phyloP scores from a whole-genome alignment of 768 basidiomycete species.

The Dentipellis fragilis region DNA sequence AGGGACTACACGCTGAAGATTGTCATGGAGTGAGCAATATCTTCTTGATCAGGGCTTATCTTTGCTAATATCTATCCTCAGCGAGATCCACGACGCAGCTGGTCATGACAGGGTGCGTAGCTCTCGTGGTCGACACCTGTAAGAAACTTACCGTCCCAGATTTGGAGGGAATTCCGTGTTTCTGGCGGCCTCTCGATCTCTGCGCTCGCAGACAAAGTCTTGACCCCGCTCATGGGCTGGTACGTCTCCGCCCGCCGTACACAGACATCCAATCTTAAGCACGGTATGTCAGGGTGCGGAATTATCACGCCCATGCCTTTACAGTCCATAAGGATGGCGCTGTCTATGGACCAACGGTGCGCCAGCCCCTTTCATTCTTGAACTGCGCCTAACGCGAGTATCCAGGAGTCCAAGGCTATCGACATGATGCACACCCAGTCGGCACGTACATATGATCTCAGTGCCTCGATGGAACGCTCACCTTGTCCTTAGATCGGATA shows the following conservation, averaged over 20 bases:
- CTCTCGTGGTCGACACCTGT: neutral
- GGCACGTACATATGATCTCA: neutral
- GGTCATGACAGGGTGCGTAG: neutral
- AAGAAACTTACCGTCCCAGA: neutral
- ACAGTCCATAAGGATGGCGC: slow-evolving; percentile 3
- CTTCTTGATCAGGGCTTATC: neutral
- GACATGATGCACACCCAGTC: slow-evolving; percentile 3
- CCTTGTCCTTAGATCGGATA: neutral
- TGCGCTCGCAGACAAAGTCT: slow-evolving; percentile 1
- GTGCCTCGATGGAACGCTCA: neutral
- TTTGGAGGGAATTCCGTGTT: slow-evolving; percentile 4
- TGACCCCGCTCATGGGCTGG: slow-evolving; percentile 5
- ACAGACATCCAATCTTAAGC: neutral
- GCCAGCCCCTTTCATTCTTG: neutral
- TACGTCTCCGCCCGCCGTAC: neutral
- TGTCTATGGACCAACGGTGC: slow-evolving; percentile 1
- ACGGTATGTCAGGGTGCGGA: neutral
- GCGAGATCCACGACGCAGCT: neutral
- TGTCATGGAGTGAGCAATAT: neutral
- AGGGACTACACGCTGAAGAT: slow-evolving; percentile 5
- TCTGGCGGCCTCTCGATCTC: slow-evolving; percentile 3
- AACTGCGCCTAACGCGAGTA: neutral
- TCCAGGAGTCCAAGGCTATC: neutral
- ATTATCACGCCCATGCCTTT: slow-evolving; percentile 4
- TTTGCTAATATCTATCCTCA: neutral